These are phyloP conservation scores for Saxispiralis lemnorum DNA, from an alignment of 495 filamentous ascomycete genomes.

Conservation along the genomic window DNA sequence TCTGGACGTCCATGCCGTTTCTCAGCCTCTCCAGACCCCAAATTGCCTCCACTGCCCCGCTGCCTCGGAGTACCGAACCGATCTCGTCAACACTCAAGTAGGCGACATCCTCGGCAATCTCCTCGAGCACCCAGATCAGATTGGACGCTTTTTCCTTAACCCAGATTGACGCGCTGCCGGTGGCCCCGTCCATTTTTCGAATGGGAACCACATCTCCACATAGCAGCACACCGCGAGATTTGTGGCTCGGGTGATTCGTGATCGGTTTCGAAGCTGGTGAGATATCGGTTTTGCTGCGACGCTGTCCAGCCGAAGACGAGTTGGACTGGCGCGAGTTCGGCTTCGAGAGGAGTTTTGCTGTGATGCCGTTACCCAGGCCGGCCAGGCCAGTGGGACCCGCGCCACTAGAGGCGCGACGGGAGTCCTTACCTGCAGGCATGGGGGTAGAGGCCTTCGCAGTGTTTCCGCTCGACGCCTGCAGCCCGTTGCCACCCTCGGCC, in stretches of 20 bases:
- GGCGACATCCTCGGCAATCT: slow-evolving; percentile 88
- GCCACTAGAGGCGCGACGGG: too few relatives aligned
- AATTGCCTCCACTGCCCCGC: slow-evolving; percentile 54
- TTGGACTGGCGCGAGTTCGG: slow-evolving; percentile 24
- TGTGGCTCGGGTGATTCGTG: slow-evolving; percentile 39
- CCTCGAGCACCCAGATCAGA: slow-evolving; percentile 92
- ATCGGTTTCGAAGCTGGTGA: slow-evolving; percentile 7
- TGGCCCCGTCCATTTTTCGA: slow-evolving; percentile 78
- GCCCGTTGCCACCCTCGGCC: too few relatives aligned
- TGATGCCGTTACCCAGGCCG: slow-evolving; percentile 59
- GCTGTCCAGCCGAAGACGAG: too few relatives aligned
- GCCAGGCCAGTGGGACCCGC: slow-evolving; percentile 1
- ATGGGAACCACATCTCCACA: slow-evolving; percentile 97
- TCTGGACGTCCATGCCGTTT: slow-evolving; percentile 50
- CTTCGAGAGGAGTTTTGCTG: slow-evolving; percentile 71
- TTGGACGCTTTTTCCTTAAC: slow-evolving; percentile 92
- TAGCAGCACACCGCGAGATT: slow-evolving; percentile 77
- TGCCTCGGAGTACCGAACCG: slow-evolving; percentile 46
- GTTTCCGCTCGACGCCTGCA: too few relatives aligned
- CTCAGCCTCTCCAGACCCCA: slow-evolving; percentile 57
- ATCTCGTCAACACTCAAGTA: slow-evolving; percentile 53
- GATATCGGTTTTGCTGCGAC: background rate
- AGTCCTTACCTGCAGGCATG: too few relatives aligned
- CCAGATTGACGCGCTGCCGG: slow-evolving; percentile 86
- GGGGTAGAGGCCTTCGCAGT: too few relatives aligned